Evolutionary conservation across 345 rosid species (phyloP), one percentile per base, ranked within the genome.

Genomic region (Cardamine occulta): DNA sequence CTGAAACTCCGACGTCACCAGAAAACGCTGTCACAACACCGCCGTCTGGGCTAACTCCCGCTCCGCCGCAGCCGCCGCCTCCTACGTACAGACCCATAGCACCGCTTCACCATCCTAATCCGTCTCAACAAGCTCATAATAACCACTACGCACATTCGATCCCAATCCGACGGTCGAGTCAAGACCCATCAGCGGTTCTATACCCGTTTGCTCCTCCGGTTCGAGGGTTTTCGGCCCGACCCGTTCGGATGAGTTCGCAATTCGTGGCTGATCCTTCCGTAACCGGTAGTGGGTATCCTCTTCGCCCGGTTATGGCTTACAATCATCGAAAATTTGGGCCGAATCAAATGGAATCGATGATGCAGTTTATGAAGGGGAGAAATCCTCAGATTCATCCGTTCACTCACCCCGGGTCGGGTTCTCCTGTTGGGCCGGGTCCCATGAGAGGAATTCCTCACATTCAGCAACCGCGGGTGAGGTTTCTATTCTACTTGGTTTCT

Each of bases 191-290:
- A 5, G 78, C 82, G 8, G 17, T 79, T 58, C 34, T 78, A 1
- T 88, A 83, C 81, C 96, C 97, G 6, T 82, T 86, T 18, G 83
- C 91, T 73, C 83, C 89, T 53, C 83, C 91, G 52, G 97, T 85
- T 48, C 89, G 92, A 24, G 97, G 91, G 19, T 88, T 82, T 77
- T 64, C 87, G 12, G 53, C 87, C 74, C 82, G 83, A 70, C 81
- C 86, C 52, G 66, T 68, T 11, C 83, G 81, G 28, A 75, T 82
- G 21, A 61, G 48, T 23, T 63, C 79, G 42, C 68, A 44, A 13
- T 66, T 62, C 63, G 28, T 79, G 14, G 48, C 73, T 19, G 80
- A 79, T 77, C 80, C 79, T 56, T 11, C 79, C 6, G 73, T 72
- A 4, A 74, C 83, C 3, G 80, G 63, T 32, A 79, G 56, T 61